A percentile compares a stretch with the other conserved stretches of the same genome.
Conservation (phyloP, 768 basidiomycete genomes). For the Mycena epipterygia region DNA sequence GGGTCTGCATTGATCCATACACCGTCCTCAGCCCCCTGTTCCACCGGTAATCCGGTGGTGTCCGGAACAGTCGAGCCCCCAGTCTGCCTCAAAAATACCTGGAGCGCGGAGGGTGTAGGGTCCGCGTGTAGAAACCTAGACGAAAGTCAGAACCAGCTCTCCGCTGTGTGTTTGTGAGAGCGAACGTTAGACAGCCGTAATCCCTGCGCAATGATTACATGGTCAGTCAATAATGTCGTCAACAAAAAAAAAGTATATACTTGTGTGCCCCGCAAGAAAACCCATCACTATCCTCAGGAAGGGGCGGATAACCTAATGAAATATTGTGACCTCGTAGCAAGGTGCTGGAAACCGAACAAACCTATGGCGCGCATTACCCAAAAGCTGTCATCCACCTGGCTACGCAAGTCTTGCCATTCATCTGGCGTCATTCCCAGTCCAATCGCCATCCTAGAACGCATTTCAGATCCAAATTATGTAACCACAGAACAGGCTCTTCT, state of each 20-base stretch:
- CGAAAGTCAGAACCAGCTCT: slow-evolving; percentile 20
- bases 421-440: slow-evolving; percentile 80
- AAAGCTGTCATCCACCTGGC: slow-evolving; percentile 85
- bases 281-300: slow-evolving; percentile 84
- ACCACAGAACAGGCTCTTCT: slow-evolving; percentile 44
- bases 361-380: slow-evolving; percentile 93
- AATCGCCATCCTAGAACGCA: slow-evolving; percentile 74
- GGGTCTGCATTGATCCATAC: slow-evolving; percentile 91
- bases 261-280: slow-evolving; percentile 94
- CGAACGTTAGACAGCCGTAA: slow-evolving; percentile 91
- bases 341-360: slow-evolving; percentile 39
- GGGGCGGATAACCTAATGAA: slow-evolving; percentile 84
- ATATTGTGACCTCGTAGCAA: background rate
- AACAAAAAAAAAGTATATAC: slow-evolving; percentile 52
- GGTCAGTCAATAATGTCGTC: slow-evolving; percentile 15
- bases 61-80: slow-evolving; percentile 45
- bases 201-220: slow-evolving; percentile 62
- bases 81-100: slow-evolving; percentile 76
- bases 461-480: background rate
- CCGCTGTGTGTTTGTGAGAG: background rate
- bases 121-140: slow-evolving; percentile 88
- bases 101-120: slow-evolving; percentile 82
- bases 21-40: slow-evolving; percentile 71
- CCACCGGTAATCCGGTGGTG: slow-evolving; percentile 56
- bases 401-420: slow-evolving; percentile 79